A percentile compares a stretch with the other conserved stretches of the same genome.
Conservation (phyloP, 305 asterid species). For the Petunia hybrid region DNA sequence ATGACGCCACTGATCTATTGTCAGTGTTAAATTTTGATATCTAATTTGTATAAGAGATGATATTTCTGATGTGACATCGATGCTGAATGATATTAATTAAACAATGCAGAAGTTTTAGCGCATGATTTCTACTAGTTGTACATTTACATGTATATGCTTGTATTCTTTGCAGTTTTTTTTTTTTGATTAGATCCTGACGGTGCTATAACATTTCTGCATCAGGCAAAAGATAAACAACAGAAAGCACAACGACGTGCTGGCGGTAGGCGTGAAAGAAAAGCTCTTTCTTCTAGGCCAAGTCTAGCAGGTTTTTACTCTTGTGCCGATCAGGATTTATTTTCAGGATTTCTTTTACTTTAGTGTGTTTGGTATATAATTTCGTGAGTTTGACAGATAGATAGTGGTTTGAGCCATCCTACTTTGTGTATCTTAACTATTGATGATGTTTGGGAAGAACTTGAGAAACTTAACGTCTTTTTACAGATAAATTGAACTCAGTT, state of each 20-base stretch:
- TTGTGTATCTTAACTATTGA: too few relatives aligned
- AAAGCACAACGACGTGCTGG: slow-evolving; percentile 45
- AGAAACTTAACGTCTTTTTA: slow-evolving; percentile 10
- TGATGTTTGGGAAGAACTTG: slow-evolving; percentile 4
- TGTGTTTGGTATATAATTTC: slow-evolving; percentile 27
- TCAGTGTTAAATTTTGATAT: slow-evolving; percentile 12
- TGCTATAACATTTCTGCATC: slow-evolving; percentile 41
- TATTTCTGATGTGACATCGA: slow-evolving; percentile 2
- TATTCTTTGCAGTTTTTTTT: not conserved
- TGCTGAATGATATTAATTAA: not conserved
- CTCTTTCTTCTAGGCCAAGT: slow-evolving; percentile 71
- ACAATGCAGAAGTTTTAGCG: not conserved
- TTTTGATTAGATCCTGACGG: slow-evolving; percentile 4
- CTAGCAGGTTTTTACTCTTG: slow-evolving; percentile 70
- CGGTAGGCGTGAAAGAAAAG: slow-evolving; percentile 55
- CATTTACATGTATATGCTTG: slow-evolving; percentile 15
- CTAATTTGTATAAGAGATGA: slow-evolving; percentile 10
- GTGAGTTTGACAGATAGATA: slow-evolving; percentile 53
- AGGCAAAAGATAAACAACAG: slow-evolving; percentile 32
- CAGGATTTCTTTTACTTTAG: too few relatives aligned
- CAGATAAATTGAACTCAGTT: slow-evolving; percentile 49
- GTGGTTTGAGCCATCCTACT: too few relatives aligned
- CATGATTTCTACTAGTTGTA: slow-evolving; percentile 22
- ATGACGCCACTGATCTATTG: too few relatives aligned
- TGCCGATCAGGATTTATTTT: not conserved